phyloP scores from a whole-genome alignment of 2,329 filamentous ascomycete genomes.

The Colletotrichum sp. region DNA sequence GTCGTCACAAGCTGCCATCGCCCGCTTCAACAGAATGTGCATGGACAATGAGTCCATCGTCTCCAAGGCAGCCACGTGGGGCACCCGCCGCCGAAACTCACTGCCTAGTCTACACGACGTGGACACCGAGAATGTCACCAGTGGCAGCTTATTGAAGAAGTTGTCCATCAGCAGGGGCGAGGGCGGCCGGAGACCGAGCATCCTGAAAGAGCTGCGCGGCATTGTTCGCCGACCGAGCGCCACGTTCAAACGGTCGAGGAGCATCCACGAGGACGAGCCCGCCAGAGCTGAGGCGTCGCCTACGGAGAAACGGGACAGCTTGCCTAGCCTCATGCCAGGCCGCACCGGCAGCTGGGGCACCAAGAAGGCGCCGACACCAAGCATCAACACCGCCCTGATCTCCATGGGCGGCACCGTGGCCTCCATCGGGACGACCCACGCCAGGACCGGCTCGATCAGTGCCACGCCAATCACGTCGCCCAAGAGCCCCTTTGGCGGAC shows the following conservation, averaged over 20 bases:
- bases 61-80: conserved; percentile 72
- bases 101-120: conserved; percentile 64
- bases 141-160: conserved; percentile 69
- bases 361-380: conserved; percentile 56
- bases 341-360: conserved; percentile 55
- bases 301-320: conserved; percentile 49
- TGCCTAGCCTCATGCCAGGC: conserved; percentile 51
- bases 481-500: conserved; percentile 51
- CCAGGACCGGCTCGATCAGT: conserved; percentile 66
- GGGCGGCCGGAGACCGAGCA: conserved; percentile 55
- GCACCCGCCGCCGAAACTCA: conserved; percentile 67
- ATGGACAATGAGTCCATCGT: conserved; percentile 63
- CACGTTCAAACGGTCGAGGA: conserved; percentile 54
- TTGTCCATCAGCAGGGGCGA: conserved; percentile 56
- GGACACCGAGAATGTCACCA: conserved; percentile 58
- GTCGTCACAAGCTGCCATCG: conserved; percentile 59
- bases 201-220: conserved; percentile 52
- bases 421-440: conserved; percentile 61
- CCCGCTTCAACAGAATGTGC: conserved; percentile 55
- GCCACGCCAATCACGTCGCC: conserved; percentile 58
- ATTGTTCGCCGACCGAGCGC: conserved; percentile 57
- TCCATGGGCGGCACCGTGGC: conserved; percentile 61
- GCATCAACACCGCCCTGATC: conserved; percentile 63
- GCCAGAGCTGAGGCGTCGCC: conserved; percentile 30
- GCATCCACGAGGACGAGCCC: conserved; percentile 40